Percentiles rank a stretch among this genome's conserved stretches.
Evolutionary conservation across 192 early-diverging fungal species (phyloP).

Genomic region (Coemansia sp.): DNA sequence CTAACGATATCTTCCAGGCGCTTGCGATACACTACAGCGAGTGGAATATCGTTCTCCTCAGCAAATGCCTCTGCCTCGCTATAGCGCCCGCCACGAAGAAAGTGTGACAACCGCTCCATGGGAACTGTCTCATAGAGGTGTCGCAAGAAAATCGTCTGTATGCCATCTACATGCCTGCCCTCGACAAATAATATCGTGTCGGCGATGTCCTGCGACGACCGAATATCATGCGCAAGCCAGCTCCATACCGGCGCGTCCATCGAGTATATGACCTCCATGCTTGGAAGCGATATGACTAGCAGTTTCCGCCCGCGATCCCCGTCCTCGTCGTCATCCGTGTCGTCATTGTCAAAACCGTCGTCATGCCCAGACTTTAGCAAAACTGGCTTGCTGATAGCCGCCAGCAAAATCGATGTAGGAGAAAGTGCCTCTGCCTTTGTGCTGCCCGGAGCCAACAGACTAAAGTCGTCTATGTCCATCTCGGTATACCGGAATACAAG

Average conservation of each 20-base stretch:
- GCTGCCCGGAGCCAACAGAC: conserved; percentile 11
- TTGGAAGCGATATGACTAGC: conserved; percentile 30
- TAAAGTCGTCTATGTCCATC: conserved; percentile 32
- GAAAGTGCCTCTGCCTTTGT: background rate
- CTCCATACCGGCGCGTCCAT: conserved; percentile 28
- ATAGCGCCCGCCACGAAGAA: conserved; percentile 28
- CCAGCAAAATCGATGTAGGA: conserved; percentile 15
- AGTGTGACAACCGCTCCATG: conserved; percentile 37
- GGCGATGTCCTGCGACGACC: conserved; percentile 14
- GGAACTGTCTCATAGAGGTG: conserved; percentile 32
- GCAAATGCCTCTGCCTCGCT: conserved; percentile 42
- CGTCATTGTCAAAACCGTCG: conserved; percentile 2
- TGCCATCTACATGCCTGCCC: conserved; percentile 8
- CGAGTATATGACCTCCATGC: conserved; percentile 16
- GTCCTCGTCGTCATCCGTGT: background rate
- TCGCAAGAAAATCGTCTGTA: conserved; percentile 29
- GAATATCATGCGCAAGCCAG: conserved; percentile 33
- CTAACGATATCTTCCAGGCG: conserved; percentile 20
- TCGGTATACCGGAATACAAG: conserved; percentile 39
- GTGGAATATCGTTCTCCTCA: conserved; percentile 21
- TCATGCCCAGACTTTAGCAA: background rate
- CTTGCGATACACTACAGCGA: conserved; percentile 22
- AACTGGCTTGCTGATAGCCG: conserved; percentile 23
- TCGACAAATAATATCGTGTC: conserved; percentile 45
- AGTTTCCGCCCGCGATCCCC: conserved; percentile 14